A percentile compares a stretch with the other conserved stretches of the same genome.
phyloP scores from a whole-genome alignment of 2,329 filamentous ascomycete species.

The Scedosporium minutisporum region DNA sequence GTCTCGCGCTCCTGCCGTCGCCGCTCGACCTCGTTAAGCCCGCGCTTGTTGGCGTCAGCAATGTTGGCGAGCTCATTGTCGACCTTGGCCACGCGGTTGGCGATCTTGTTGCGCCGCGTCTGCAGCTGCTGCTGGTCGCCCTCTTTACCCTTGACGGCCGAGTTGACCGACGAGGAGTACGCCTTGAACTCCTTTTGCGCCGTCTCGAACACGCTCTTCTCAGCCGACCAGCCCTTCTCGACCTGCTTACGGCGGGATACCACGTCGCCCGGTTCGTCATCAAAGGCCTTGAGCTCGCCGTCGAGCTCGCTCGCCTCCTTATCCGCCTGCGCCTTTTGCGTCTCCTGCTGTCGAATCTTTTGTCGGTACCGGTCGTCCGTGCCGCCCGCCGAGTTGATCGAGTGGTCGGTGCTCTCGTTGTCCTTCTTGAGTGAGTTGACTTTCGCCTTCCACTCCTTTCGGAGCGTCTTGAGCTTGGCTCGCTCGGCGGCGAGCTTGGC shows the following conservation, averaged over 20 bases:
- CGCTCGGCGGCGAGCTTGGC: constrained; percentile 61
- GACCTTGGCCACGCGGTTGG: constrained; percentile 60
- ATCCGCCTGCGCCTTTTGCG: constrained; percentile 58
- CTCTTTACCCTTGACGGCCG: constrained; percentile 51
- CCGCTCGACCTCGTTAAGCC: constrained; percentile 53
- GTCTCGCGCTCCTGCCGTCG: constrained; percentile 39
- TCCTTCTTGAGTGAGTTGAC: constrained; percentile 61
- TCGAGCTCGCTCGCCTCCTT: constrained; percentile 45
- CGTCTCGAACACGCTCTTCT: constrained; percentile 51
- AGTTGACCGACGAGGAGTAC: constrained; percentile 52
- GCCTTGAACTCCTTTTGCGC: constrained; percentile 44
- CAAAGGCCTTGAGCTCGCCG: constrained; percentile 49
- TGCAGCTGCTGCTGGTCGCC: constrained; percentile 54
- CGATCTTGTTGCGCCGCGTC: constrained; percentile 64
- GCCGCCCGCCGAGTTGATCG: constrained; percentile 58
- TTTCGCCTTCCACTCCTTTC: constrained; percentile 65
- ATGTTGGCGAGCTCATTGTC: constrained; percentile 64
- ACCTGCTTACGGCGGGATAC: constrained; percentile 44
- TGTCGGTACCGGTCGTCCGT: constrained; percentile 68
- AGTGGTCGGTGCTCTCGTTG: constrained; percentile 57
- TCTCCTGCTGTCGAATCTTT: constrained; percentile 65
- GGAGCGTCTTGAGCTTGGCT: constrained; percentile 56
- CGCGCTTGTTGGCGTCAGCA: constrained; percentile 56
- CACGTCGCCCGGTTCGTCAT: constrained; percentile 54
- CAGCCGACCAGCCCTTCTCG: constrained; percentile 42